These are phyloP conservation scores for Zoysia matrella DNA, from an alignment of 202 grass and related monocot genomes.

Conservation along the genomic window DNA sequence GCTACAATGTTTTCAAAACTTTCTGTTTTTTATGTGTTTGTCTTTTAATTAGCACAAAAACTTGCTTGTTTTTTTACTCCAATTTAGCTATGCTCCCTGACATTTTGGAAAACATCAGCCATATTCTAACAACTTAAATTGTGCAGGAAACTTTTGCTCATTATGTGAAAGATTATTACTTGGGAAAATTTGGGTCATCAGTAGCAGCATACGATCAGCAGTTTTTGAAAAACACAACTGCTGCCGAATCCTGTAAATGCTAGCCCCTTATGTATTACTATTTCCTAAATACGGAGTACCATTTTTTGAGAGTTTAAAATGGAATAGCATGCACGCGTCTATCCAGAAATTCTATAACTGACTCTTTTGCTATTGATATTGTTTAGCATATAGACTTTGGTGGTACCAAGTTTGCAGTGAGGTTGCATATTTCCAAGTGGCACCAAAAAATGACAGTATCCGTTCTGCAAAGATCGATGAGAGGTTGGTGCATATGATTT, in stretches of 20 bases:
- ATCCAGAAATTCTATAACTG: conserved; percentile 17
- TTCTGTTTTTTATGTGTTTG: not conserved
- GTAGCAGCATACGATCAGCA: conserved; percentile 85
- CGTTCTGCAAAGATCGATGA: conserved; percentile 80
- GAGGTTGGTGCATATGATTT: conserved; percentile 57
- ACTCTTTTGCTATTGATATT: conserved; percentile 28
- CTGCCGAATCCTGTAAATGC: conserved; percentile 68
- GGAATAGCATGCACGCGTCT: conserved; percentile 16
- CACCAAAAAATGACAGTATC: conserved; percentile 78
- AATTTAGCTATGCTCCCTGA: conserved; percentile 14
- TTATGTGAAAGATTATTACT: conserved; percentile 88
- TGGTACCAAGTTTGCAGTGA: conserved; percentile 99
- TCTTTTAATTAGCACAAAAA: conserved; percentile 1
- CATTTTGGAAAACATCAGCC: conserved; percentile 20
- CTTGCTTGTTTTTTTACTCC: conserved; percentile 21
- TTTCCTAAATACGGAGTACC: not conserved
- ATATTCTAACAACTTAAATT: conserved; percentile 22
- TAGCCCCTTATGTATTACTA: conserved; percentile 29
- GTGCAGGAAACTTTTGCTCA: conserved; percentile 78
- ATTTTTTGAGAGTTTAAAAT: conserved; percentile 31
- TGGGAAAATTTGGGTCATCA: conserved; percentile 67
- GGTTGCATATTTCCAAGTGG: conserved; percentile 95
- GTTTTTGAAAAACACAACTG: conserved; percentile 88
- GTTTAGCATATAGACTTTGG: conserved; percentile 76
- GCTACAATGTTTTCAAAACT: not conserved